Conservation (phyloP, 2,329 filamentous ascomycete species). For the Lojkania enalia region DNA sequence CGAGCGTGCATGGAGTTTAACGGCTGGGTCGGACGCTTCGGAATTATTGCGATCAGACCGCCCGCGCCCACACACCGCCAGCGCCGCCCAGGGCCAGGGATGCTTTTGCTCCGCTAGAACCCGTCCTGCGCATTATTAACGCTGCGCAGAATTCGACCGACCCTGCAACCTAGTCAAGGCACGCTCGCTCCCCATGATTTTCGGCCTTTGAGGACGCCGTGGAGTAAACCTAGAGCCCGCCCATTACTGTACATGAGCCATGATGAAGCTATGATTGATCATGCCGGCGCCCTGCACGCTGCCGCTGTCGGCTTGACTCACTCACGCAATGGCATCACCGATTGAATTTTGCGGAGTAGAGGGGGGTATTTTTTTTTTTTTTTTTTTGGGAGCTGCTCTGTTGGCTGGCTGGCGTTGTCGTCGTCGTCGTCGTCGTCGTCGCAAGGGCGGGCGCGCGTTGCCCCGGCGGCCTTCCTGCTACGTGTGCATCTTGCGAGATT, state of each 20-base stretch:
- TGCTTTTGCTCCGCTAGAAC: neutral
- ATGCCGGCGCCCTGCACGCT: neutral
- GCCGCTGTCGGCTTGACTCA: neutral
- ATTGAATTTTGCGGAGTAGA: neutral
- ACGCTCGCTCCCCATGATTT: no score
- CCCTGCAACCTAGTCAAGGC: no score
- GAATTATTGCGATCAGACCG: neutral
- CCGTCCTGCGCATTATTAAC: neutral
- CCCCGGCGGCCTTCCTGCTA: neutral
- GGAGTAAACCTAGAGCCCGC: no score
- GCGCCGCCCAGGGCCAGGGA: neutral
- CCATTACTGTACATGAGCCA: no score
- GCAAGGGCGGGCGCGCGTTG: neutral
- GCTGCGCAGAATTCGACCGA: neutral
- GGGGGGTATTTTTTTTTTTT: no score
- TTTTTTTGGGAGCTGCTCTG: no score
- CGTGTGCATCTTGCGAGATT: conserved; percentile 1
- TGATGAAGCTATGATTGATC: neutral
- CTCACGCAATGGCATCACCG: neutral
- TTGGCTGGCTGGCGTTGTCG: no score
- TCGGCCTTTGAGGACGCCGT: no score
- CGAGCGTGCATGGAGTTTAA: neutral
- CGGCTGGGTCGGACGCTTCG: neutral
- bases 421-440: no score
- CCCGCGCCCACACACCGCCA: neutral